Evolutionary conservation across 345 rosid genomes (phyloP).

Genomic region (Acer negundo): DNA sequence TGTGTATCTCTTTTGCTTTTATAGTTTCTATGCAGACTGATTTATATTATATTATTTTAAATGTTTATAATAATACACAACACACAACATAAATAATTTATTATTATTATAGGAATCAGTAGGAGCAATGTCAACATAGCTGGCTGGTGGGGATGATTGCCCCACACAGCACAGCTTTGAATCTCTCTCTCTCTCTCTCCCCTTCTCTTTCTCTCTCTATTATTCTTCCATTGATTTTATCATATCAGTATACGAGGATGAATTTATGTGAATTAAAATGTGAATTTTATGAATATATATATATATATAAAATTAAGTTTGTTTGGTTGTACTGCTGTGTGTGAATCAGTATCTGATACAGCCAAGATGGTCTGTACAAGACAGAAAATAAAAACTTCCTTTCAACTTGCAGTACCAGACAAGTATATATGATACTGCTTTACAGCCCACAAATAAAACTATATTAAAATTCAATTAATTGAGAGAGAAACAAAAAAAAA

Average conservation of each 20-base stretch:
- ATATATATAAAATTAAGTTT: no score
- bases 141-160: conserved; percentile 55
- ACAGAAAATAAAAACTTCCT: conserved; percentile 34
- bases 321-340: neutral
- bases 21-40: neutral
- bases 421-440: conserved; percentile 41
- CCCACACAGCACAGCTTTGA: conserved; percentile 36
- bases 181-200: conserved; percentile 19
- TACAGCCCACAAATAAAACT: conserved; percentile 46
- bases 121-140: conserved; percentile 55
- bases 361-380: conserved; percentile 38
- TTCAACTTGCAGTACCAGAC: conserved; percentile 60
- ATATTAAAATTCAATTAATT: neutral
- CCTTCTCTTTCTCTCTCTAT: conserved; percentile 1
- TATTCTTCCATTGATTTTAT: neutral
- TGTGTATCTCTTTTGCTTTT: conserved; percentile 10
- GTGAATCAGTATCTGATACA: conserved; percentile 3
- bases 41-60: neutral
- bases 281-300: neutral
- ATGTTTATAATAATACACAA: neutral
- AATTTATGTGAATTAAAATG: neutral
- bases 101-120: conserved; percentile 14
- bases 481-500: neutral
- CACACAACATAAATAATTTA: neutral
- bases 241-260: neutral